Conservation (phyloP, 108 stramenopile genomes). For the Nannochloropsis salina region DNA sequence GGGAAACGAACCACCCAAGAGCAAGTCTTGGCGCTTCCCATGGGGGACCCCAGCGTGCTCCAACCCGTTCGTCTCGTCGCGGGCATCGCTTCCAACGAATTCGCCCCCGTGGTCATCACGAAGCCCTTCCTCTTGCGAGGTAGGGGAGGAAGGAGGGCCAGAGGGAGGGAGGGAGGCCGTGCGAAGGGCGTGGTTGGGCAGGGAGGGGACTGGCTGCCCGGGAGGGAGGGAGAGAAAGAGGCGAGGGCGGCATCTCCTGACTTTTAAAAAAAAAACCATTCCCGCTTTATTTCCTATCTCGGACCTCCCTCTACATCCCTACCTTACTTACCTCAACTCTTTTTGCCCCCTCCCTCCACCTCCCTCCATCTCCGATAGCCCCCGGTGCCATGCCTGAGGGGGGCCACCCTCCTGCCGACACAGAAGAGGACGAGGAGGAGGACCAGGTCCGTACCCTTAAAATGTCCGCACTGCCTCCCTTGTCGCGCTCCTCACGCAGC, state of each 20-base stretch:
- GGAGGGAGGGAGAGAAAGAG: too few relatives aligned
- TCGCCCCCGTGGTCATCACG: neutral
- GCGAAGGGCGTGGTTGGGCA: neutral
- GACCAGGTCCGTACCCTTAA: neutral
- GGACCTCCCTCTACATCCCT: neutral
- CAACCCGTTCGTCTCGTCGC: neutral
- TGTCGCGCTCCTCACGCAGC: neutral
- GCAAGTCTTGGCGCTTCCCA: neutral
- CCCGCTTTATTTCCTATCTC: too few relatives aligned
- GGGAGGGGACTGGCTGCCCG: too few relatives aligned
- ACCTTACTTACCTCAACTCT: neutral
- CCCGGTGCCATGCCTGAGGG: neutral
- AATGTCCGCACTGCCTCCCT: neutral
- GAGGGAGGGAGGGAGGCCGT: neutral
- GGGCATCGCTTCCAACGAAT: neutral
- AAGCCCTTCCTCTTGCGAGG: neutral
- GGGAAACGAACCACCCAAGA: neutral
- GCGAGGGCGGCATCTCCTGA: too few relatives aligned
- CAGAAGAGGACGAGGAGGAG: neutral
- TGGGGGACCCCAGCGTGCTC: neutral
- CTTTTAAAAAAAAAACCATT: too few relatives aligned
- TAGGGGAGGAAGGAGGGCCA: neutral
- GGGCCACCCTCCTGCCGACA: neutral
- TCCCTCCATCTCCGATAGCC: neutral
- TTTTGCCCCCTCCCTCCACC: neutral